Evolutionary conservation across 2,329 filamentous ascomycete genomes (phyloP).

Genomic region (Botryotinia globosa): DNA sequence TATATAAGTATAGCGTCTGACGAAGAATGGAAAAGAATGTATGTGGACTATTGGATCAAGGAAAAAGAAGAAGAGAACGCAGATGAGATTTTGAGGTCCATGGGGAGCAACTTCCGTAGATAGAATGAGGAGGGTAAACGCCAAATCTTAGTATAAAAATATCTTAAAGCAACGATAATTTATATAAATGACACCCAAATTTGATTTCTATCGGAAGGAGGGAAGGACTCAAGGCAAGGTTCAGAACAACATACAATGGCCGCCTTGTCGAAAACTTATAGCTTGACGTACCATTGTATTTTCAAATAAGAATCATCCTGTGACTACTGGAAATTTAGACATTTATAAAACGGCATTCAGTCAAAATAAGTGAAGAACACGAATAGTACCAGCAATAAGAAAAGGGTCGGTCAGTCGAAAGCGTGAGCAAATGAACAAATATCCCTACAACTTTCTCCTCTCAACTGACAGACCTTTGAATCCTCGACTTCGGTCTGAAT

Average conservation of each 20-base stretch:
- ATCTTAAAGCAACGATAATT: neutral
- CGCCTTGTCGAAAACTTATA: neutral
- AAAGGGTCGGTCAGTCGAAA: too few relatives aligned
- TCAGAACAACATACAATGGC: neutral
- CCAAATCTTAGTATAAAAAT: neutral
- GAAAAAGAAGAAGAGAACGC: neutral
- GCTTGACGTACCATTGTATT: too few relatives aligned
- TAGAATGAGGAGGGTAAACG: neutral
- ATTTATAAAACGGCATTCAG: too few relatives aligned
- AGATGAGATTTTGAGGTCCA: neutral
- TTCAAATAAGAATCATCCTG: too few relatives aligned
- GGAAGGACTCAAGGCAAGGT: neutral
- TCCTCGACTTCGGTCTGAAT: too few relatives aligned
- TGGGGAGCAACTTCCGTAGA: neutral
- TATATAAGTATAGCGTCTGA: neutral
- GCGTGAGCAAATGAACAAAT: too few relatives aligned
- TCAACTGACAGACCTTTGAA: too few relatives aligned
- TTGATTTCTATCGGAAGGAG: neutral
- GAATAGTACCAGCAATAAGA: too few relatives aligned
- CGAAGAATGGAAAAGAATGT: neutral
- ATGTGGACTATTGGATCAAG: neutral
- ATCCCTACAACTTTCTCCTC: too few relatives aligned
- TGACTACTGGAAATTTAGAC: too few relatives aligned
- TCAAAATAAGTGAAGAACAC: too few relatives aligned
- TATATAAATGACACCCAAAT: neutral